These are phyloP conservation scores for Rutidosis leptorrhynchoides DNA, from an alignment of 129 eudicot genomes.

Conservation along the genomic window DNA sequence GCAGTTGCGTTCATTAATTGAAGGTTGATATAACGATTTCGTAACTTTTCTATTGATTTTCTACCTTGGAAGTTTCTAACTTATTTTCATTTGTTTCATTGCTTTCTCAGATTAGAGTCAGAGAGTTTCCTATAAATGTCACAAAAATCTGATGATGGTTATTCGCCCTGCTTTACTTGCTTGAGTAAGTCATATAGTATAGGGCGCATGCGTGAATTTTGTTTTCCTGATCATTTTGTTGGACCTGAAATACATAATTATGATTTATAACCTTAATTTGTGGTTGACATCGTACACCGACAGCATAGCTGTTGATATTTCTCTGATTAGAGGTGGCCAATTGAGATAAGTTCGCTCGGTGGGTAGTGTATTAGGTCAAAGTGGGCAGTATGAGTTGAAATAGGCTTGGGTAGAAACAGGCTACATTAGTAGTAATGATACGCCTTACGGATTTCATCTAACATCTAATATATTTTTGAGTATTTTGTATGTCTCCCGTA, in stretches of 20 bases:
- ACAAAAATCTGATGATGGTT: conserved; percentile 13
- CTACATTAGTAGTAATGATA: too few relatives aligned
- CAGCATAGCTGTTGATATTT: background rate
- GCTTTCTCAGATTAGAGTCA: conserved; percentile 8
- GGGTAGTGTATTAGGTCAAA: background rate
- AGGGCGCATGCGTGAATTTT: conserved; percentile 11
- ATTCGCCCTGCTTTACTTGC: background rate
- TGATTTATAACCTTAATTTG: background rate
- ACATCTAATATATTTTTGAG: too few relatives aligned
- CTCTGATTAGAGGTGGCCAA: background rate
- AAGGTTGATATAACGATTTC: conserved; percentile 3
- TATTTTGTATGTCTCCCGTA: too few relatives aligned
- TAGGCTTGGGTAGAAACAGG: too few relatives aligned
- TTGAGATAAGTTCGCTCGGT: background rate
- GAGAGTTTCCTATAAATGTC: conserved; percentile 1
- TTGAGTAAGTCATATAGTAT: background rate
- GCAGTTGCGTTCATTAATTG: conserved; percentile 35
- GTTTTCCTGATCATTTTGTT: conserved; percentile 17
- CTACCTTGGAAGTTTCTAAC: background rate
- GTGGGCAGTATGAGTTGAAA: background rate
- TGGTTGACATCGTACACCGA: background rate
- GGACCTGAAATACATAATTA: background rate
- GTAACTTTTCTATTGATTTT: background rate
- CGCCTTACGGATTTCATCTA: too few relatives aligned
- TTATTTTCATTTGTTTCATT: background rate